phyloP scores from a whole-genome alignment of 2,329 filamentous ascomycete genomes.

The Trichoderma brevicompactum region DNA sequence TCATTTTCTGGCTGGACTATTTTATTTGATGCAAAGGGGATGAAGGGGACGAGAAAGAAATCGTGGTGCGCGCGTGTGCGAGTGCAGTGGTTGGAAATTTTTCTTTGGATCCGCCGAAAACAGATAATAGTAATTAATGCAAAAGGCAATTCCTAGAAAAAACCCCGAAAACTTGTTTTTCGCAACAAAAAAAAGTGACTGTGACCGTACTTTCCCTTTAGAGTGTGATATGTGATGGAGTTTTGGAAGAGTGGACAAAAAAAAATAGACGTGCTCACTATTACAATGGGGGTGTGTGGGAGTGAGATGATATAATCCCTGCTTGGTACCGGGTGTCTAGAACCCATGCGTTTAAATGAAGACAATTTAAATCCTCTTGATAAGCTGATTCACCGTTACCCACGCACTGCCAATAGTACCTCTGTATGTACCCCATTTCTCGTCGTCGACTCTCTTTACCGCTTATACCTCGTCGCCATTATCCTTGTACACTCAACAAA shows the following conservation, averaged over 20 bases:
- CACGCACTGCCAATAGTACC: not conserved
- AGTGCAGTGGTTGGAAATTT: not conserved
- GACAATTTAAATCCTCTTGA: not conserved
- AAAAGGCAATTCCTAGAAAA: conserved; percentile 17
- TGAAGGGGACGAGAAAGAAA: not conserved
- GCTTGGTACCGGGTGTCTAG: not conserved
- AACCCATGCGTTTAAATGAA: conserved; percentile 1
- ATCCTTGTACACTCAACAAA: conserved; percentile 33
- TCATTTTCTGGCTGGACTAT: conserved; percentile 12
- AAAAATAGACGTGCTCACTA: not conserved
- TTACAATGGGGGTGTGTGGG: not conserved
- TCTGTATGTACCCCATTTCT: not conserved
- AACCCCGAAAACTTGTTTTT: not conserved
- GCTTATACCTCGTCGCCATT: conserved; percentile 10
- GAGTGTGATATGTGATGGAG: conserved; percentile 1
- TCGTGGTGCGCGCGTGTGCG: not conserved
- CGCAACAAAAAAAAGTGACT: not conserved
- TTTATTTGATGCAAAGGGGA: not conserved
- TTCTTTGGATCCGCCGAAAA: conserved; percentile 16
- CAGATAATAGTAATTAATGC: conserved; percentile 28
- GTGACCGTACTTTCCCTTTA: conserved; percentile 4
- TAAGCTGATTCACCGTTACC: conserved; percentile 3
- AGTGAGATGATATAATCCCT: not conserved
- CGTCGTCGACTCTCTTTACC: not conserved
- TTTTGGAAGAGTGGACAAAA: not conserved